Evolutionary conservation across 2,329 filamentous ascomycete species (phyloP).

Genomic region (Xylaria polymorpha): DNA sequence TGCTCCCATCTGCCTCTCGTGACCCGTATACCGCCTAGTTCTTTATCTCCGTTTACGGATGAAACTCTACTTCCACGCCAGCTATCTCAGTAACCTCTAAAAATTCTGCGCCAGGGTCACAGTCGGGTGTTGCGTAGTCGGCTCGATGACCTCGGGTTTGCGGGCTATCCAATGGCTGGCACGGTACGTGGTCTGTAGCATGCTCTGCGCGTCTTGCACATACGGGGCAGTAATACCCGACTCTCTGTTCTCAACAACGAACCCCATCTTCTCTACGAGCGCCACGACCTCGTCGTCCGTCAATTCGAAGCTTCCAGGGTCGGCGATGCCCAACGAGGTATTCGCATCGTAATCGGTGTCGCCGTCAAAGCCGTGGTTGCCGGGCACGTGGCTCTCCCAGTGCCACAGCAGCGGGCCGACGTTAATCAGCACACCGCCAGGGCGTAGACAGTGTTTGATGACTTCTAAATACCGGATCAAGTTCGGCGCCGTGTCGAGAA

Average conservation of each 20-base stretch:
- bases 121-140: neutral
- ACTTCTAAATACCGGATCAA: conserved; percentile 89
- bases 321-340: conserved; percentile 76
- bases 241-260: conserved; percentile 74
- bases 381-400: conserved; percentile 80
- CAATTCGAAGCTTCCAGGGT: conserved; percentile 90
- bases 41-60: neutral
- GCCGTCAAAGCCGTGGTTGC: conserved; percentile 65
- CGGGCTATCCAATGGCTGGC: conserved; percentile 88
- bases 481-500: conserved; percentile 97
- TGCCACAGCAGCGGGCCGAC: conserved; percentile 95
- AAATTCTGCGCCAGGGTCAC: neutral
- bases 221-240: conserved; percentile 78
- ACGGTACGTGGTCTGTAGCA: conserved; percentile 85
- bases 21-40: neutral
- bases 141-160: conserved; percentile 62
- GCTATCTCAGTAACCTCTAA: neutral
- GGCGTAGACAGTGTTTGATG: conserved; percentile 79
- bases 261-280: conserved; percentile 80
- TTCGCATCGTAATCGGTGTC: conserved; percentile 62
- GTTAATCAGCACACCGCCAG: conserved; percentile 87
- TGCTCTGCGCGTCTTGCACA: conserved; percentile 84
- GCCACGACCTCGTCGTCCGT: conserved; percentile 87
- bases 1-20: conserved; percentile 5
- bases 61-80: neutral